Conservation (phyloP, 1,284 basidiomycete genomes). For the Meira nashicola region DNA sequence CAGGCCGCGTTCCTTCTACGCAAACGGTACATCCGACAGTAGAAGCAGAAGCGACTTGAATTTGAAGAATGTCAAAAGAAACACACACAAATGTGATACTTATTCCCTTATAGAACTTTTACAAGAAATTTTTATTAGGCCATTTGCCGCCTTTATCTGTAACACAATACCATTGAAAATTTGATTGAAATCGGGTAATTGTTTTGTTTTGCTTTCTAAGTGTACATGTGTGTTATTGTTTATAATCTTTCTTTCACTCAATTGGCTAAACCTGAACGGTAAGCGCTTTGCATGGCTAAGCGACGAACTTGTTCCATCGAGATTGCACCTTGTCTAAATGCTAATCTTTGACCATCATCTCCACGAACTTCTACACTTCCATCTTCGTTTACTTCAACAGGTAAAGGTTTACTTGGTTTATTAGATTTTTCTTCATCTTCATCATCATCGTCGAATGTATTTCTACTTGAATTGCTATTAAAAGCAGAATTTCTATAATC, state of each 20-base stretch:
- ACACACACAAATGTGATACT: background rate
- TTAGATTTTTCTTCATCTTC: conserved; percentile 24
- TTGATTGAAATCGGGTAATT: too few relatives aligned
- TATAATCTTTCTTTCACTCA: background rate
- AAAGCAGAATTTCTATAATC: background rate
- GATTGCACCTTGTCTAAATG: conserved; percentile 46
- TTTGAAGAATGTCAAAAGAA: background rate
- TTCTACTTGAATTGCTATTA: conserved; percentile 9
- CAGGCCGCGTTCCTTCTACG: background rate
- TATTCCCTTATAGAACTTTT: too few relatives aligned
- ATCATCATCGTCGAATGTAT: conserved; percentile 43
- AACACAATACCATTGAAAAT: too few relatives aligned
- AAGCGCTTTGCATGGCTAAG: conserved; percentile 37
- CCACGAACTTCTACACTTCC: conserved; percentile 41
- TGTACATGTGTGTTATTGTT: too few relatives aligned
- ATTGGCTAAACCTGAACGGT: conserved; percentile 46
- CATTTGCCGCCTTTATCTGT: too few relatives aligned
- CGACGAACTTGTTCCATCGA: conserved; percentile 41
- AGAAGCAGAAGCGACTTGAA: background rate
- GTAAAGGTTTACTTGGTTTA: conserved; percentile 19
- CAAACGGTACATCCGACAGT: background rate
- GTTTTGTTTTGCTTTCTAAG: too few relatives aligned
- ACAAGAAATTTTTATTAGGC: too few relatives aligned
- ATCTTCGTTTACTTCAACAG: conserved; percentile 27
- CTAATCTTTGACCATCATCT: conserved; percentile 46